Conservation (phyloP, 164 flowering plant genomes). For the Vitis vinifera region DNA sequence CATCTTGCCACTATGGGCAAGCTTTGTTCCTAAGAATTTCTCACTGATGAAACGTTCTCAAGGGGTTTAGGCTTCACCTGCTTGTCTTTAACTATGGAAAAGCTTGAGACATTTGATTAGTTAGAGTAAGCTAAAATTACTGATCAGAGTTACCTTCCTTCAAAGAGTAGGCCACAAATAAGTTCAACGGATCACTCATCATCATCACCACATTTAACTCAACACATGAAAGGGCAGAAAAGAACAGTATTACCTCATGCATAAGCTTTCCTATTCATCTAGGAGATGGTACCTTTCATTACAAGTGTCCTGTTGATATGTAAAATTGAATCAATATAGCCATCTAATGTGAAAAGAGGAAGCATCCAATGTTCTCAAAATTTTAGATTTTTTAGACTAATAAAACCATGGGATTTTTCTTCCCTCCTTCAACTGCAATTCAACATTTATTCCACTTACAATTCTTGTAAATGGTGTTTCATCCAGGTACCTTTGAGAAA, state of each 20-base stretch:
- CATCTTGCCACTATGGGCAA: too few species aligned
- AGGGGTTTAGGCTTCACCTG: too few species aligned
- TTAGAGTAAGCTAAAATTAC: too few species aligned
- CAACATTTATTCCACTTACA: background rate
- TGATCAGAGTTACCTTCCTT: background rate
- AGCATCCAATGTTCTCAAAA: background rate
- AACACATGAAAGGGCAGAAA: too few species aligned
- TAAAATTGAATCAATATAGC: background rate
- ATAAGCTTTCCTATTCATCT: background rate
- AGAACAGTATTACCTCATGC: too few species aligned
- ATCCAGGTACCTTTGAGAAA: slow-evolving; percentile 37
- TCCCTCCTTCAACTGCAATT: background rate
- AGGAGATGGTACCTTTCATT: background rate
- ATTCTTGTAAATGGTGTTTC: background rate
- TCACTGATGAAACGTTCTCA: too few species aligned
- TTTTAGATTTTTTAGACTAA: background rate
- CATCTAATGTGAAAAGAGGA: too few species aligned
- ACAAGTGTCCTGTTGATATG: background rate
- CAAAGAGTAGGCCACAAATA: background rate
- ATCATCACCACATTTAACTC: too few species aligned
- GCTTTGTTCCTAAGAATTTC: too few species aligned
- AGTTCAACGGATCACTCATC: too few species aligned
- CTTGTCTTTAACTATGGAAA: too few species aligned
- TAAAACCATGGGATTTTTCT: background rate
- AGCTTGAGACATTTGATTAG: too few species aligned